phyloP scores from a whole-genome alignment of 345 rosid species.

The Eutrema heterophyllum region DNA sequence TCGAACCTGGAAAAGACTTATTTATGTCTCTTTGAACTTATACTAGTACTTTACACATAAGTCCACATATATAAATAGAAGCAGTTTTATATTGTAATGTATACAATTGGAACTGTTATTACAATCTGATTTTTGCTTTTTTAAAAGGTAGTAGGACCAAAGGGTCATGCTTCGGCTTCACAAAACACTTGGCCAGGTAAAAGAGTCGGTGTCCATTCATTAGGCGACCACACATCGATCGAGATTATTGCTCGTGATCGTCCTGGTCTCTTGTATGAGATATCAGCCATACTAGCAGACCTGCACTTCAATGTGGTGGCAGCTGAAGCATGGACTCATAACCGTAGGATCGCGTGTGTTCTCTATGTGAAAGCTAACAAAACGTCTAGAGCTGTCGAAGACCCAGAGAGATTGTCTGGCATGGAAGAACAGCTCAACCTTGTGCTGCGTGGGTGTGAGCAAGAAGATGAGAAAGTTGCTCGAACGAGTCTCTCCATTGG shows the following conservation, averaged over 20 bases:
- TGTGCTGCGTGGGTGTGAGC: conserved; percentile 63
- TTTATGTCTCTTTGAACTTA: too few relatives aligned
- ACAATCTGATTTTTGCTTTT: not conserved
- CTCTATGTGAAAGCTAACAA: conserved; percentile 67
- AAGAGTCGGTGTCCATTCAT: conserved; percentile 71
- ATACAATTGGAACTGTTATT: not conserved
- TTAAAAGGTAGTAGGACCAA: conserved; percentile 77
- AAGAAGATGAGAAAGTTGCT: conserved; percentile 52
- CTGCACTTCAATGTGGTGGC: conserved; percentile 76
- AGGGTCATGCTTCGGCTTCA: conserved; percentile 45
- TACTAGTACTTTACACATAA: too few relatives aligned
- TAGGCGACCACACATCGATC: conserved; percentile 80
- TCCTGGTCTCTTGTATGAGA: conserved; percentile 83
- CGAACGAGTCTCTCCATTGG: conserved; percentile 79
- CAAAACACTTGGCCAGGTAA: conserved; percentile 59
- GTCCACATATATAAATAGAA: conserved; percentile 18
- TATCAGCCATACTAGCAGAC: conserved; percentile 72
- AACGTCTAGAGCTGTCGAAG: conserved; percentile 53
- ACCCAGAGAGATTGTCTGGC: conserved; percentile 49
- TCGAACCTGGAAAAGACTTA: too few relatives aligned
- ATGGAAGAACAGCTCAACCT: conserved; percentile 83
- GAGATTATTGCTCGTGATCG: conserved; percentile 87
- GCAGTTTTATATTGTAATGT: not conserved
- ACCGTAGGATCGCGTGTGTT: conserved; percentile 73
- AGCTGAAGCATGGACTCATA: conserved; percentile 96